Evolutionary conservation across 1,284 basidiomycete genomes (phyloP).

Genomic region (Rhizopogon parksii): DNA sequence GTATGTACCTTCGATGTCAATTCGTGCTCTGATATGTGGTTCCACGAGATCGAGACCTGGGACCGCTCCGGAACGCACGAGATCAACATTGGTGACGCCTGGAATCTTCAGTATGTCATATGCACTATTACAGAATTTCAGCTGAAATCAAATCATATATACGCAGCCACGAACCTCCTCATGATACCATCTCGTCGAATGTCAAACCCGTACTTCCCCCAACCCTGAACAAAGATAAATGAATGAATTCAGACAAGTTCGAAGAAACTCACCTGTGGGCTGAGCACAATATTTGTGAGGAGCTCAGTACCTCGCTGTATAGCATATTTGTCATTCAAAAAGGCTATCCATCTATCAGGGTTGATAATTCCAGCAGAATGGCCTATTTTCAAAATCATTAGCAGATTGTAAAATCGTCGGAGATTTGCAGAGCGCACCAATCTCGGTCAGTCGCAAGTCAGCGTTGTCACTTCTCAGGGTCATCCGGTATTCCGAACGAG

Average conservation of each 20-base stretch:
- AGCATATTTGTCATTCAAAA: constrained; percentile 40
- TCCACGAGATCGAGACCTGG: constrained; percentile 52
- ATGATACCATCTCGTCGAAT: constrained; percentile 54
- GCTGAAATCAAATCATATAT: neutral
- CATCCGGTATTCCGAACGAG: constrained; percentile 84
- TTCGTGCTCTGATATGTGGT: constrained; percentile 47
- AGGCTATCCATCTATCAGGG: constrained; percentile 53
- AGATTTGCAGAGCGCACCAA: constrained; percentile 36
- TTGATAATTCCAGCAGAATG: constrained; percentile 55
- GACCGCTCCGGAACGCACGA: constrained; percentile 38
- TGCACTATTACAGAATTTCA: constrained; percentile 40
- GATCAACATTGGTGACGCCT: constrained; percentile 39
- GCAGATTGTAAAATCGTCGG: neutral
- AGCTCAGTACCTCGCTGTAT: constrained; percentile 45
- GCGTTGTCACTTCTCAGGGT: constrained; percentile 85
- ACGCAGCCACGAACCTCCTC: constrained; percentile 41
- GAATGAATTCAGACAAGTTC: neutral
- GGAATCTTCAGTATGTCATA: constrained; percentile 72
- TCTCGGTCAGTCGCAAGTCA: constrained; percentile 71
- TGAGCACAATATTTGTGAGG: constrained; percentile 43
- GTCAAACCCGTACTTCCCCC: constrained; percentile 50
- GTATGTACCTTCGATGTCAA: constrained; percentile 64
- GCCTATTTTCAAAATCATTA: constrained; percentile 29
- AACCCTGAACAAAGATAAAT: constrained; percentile 36
- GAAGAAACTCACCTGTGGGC: constrained; percentile 47